Conservation (phyloP, 805 yeast species). For the Yarrowia yakushimensis region DNA sequence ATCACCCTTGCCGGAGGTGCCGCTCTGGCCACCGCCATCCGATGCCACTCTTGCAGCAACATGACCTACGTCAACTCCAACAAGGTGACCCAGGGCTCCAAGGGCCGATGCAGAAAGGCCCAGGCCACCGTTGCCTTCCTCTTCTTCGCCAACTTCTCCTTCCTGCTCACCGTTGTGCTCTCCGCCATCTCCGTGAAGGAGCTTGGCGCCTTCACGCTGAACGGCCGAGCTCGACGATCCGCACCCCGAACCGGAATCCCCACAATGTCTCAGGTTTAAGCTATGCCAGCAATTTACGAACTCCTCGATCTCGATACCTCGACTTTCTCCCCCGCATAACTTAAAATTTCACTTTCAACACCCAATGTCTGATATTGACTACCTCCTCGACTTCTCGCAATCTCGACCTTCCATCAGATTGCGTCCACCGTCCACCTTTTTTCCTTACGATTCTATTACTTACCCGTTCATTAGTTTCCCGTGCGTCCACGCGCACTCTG, state of each 20-base stretch:
- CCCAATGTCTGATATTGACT: constrained; percentile 8
- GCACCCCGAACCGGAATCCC: constrained; percentile 80
- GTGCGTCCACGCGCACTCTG: neutral
- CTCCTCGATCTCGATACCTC: too few species aligned
- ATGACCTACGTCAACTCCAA: constrained; percentile 58
- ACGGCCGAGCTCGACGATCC: constrained; percentile 44
- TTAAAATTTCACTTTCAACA: neutral
- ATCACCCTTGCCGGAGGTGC: constrained; percentile 94
- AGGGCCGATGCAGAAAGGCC: constrained; percentile 89
- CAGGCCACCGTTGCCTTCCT: constrained; percentile 82
- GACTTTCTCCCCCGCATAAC: neutral
- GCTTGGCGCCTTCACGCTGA: constrained; percentile 56
- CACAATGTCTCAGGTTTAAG: constrained; percentile 81
- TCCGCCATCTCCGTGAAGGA: constrained; percentile 50
- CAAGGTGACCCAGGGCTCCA: constrained; percentile 67
- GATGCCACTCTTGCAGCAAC: constrained; percentile 83
- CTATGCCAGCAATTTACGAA: too few species aligned
- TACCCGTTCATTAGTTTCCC: constrained; percentile 13
- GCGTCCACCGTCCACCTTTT: neutral
- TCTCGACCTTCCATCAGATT: constrained; percentile 9
- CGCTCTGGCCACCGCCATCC: constrained; percentile 86
- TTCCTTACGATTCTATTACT: constrained; percentile 7
- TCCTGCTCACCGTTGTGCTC: constrained; percentile 59
- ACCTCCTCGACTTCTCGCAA: neutral
- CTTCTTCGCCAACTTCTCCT: constrained; percentile 76